A percentile compares a stretch with the other conserved stretches of the same genome.
phyloP scores from a whole-genome alignment of 2,329 filamentous ascomycete genomes.

The Penicillium freii region DNA sequence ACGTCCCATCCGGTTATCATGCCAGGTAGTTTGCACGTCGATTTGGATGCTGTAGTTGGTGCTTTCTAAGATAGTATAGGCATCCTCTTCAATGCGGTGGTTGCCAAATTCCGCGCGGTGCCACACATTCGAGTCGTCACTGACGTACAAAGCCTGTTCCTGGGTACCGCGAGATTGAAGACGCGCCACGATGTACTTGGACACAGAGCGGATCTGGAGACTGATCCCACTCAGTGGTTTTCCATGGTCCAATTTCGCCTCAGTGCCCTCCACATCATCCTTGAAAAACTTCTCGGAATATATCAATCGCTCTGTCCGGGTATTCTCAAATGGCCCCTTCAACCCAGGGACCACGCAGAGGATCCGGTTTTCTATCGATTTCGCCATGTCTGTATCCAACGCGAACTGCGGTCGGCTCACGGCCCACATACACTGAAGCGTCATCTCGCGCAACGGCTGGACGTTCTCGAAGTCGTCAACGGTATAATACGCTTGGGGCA shows the following conservation, averaged over 20 bases:
- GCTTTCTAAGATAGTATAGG: slow-evolving; percentile 91
- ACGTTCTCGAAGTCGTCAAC: slow-evolving; percentile 75
- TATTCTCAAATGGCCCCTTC: slow-evolving; percentile 65
- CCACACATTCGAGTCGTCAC: slow-evolving; percentile 79
- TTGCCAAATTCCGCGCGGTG: slow-evolving; percentile 87
- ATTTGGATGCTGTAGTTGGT: slow-evolving; percentile 98
- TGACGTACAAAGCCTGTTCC: slow-evolving; percentile 89
- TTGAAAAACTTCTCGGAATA: slow-evolving; percentile 82
- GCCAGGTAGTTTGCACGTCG: slow-evolving; percentile 72
- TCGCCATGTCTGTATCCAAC: slow-evolving; percentile 52
- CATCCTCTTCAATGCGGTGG: slow-evolving; percentile 78
- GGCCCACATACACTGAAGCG: slow-evolving; percentile 83
- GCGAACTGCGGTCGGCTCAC: slow-evolving; percentile 70
- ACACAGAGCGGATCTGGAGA: slow-evolving; percentile 77
- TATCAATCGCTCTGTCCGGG: slow-evolving; percentile 67
- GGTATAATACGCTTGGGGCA: slow-evolving; percentile 69
- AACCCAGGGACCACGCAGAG: slow-evolving; percentile 77
- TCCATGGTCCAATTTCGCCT: slow-evolving; percentile 72
- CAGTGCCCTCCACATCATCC: slow-evolving; percentile 54
- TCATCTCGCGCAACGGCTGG: slow-evolving; percentile 64
- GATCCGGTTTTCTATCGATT: slow-evolving; percentile 67
- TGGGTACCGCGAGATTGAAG: slow-evolving; percentile 75
- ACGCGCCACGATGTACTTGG: slow-evolving; percentile 82
- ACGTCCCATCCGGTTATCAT: slow-evolving; percentile 71
- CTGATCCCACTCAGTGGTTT: slow-evolving; percentile 71